A percentile compares a stretch with the other conserved stretches of the same genome.
Conservation (phyloP, 306 rosid species). For the Acacia confusa region DNA sequence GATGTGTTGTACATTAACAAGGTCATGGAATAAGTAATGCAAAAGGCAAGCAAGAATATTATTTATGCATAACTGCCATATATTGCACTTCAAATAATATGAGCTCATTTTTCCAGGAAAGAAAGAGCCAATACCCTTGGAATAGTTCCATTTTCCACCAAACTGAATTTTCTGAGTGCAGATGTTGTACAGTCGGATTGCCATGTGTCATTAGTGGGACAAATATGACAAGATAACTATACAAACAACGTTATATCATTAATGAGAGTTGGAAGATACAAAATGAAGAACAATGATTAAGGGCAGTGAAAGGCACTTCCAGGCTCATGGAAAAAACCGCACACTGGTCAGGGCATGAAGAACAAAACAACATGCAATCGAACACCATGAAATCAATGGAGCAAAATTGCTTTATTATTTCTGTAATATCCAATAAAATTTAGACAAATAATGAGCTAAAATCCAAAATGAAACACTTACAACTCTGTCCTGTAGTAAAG, state of each 20-base stretch:
- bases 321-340: neutral
- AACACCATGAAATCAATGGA: neutral
- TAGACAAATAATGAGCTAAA: neutral
- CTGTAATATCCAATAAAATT: neutral
- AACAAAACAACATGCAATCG: neutral
- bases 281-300: neutral
- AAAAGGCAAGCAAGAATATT: constrained; percentile 13
- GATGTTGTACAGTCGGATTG: constrained; percentile 43
- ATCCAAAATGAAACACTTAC: neutral
- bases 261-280: neutral
- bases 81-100: constrained; percentile 14
- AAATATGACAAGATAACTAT: constrained; percentile 56
- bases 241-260: constrained; percentile 28
- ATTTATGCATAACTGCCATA: constrained; percentile 13
- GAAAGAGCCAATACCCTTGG: constrained; percentile 58
- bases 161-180: constrained; percentile 56
- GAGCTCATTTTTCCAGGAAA: constrained; percentile 29
- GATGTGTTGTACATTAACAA: constrained; percentile 21
- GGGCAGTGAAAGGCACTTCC: neutral
- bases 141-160: constrained; percentile 52
- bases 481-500: neutral
- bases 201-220: constrained; percentile 40
- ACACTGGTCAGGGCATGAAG: neutral
- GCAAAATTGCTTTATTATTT: neutral
- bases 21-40: constrained; percentile 12